Evolutionary conservation across 257 asterid genomes (phyloP).

Genomic region (Nicotiana attenuata): DNA sequence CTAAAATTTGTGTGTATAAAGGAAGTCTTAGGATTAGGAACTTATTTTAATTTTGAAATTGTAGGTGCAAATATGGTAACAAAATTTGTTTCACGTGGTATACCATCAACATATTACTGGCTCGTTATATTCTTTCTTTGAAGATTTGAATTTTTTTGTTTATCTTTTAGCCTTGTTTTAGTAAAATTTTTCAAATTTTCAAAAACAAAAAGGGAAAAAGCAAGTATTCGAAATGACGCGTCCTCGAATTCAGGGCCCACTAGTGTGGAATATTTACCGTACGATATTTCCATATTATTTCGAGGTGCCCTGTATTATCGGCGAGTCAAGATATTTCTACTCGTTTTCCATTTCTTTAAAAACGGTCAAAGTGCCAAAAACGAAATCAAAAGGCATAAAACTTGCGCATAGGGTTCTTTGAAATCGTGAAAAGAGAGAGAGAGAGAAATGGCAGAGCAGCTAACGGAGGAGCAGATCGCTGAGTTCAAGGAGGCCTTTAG

Average conservation of each 20-base stretch:
- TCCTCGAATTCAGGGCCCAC: neutral
- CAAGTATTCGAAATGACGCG: neutral
- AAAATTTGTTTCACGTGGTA: neutral
- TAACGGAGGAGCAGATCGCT: conserved; percentile 38
- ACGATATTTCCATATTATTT: conserved; percentile 7
- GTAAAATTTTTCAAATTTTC: neutral
- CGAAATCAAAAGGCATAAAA: neutral
- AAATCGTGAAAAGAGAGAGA: neutral
- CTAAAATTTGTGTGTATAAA: neutral
- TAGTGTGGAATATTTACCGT: neutral
- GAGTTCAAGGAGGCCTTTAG: conserved; percentile 42
- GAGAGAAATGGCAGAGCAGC: conserved; percentile 26
- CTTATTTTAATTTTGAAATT: neutral
- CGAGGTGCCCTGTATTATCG: neutral
- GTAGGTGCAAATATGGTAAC: no score
- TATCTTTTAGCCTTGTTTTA: neutral
- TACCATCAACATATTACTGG: neutral
- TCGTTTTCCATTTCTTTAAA: neutral
- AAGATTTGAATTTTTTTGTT: neutral
- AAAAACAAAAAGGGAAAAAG: neutral
- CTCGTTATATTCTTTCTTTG: neutral
- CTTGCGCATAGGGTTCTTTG: neutral
- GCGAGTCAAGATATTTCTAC: conserved; percentile 6
- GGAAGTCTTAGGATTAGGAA: neutral
- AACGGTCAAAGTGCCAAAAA: neutral